These are phyloP conservation scores for Acacia pycnantha DNA, from an alignment of 331 rosid genomes.

Conservation along the genomic window DNA sequence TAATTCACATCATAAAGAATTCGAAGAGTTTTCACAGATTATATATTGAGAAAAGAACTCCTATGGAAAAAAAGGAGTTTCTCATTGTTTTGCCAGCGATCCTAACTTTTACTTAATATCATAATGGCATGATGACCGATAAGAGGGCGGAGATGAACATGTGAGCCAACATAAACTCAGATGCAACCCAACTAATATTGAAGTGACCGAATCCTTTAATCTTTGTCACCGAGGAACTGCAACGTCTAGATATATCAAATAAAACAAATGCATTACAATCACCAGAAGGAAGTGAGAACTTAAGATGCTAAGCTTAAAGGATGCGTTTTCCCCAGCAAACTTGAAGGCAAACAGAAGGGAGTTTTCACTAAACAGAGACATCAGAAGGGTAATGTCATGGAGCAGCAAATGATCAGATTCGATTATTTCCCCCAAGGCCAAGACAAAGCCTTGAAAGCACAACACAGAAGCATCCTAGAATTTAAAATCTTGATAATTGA, in stretches of 20 bases:
- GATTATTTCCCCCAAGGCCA: neutral
- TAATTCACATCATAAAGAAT: neutral
- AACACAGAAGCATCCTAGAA: neutral
- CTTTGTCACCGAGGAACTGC: slow-evolving; percentile 92
- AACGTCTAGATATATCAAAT: slow-evolving; percentile 57
- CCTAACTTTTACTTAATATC: neutral
- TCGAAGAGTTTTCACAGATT: neutral
- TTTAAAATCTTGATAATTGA: neutral
- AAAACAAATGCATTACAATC: slow-evolving; percentile 47
- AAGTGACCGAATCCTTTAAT: slow-evolving; percentile 40
- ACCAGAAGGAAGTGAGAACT: slow-evolving; percentile 38
- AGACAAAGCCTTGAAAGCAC: slow-evolving; percentile 2
- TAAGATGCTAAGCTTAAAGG: slow-evolving; percentile 29
- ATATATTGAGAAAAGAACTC: neutral
- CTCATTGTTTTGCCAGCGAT: neutral
- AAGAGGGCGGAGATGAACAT: neutral
- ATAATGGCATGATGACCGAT: neutral
- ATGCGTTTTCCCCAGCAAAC: slow-evolving; percentile 2
- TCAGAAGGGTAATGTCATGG: neutral
- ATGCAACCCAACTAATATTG: slow-evolving; percentile 48
- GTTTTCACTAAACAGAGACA: neutral
- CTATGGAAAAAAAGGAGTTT: neutral
- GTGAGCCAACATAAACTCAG: slow-evolving; percentile 33
- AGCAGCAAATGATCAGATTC: slow-evolving; percentile 2
- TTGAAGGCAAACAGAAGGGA: neutral